A percentile compares a stretch with the other conserved stretches of the same genome.
These are phyloP conservation scores for Zymoseptoria tritici DNA, from an alignment of 2,329 filamentous ascomycete genomes.

Conservation along the genomic window DNA sequence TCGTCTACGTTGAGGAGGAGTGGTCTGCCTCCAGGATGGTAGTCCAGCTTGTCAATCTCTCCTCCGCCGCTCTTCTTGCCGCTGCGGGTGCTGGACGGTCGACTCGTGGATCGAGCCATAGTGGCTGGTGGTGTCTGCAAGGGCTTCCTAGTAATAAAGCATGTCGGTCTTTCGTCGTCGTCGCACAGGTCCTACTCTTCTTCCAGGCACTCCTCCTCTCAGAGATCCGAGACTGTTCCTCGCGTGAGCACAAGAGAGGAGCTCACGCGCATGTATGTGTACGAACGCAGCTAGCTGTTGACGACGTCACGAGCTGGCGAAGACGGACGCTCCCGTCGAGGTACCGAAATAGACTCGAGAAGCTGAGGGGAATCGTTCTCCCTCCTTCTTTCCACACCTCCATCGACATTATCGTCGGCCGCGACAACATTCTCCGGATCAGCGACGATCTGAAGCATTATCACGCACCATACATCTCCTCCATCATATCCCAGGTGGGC, in stretches of 20 bases:
- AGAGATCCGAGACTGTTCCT: not conserved
- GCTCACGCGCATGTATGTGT: not conserved
- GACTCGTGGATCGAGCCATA: constrained; percentile 11
- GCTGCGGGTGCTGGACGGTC: constrained; percentile 12
- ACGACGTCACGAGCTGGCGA: not conserved
- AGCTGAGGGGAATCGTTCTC: too few relatives aligned
- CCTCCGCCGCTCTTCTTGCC: constrained; percentile 12
- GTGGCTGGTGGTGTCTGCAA: not conserved
- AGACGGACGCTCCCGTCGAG: not conserved
- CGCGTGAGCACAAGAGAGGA: not conserved
- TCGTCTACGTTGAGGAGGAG: constrained; percentile 34
- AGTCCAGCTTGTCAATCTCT: constrained; percentile 47
- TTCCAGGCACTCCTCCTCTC: not conserved
- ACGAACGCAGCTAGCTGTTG: not conserved
- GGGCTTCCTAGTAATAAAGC: not conserved
- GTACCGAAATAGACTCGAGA: not conserved
- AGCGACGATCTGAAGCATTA: too few relatives aligned
- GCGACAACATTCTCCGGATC: too few relatives aligned
- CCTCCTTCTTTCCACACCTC: too few relatives aligned
- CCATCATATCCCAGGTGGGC: too few relatives aligned
- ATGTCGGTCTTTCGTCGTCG: not conserved
- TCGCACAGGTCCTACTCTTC: not conserved
- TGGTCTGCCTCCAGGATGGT: constrained; percentile 34
- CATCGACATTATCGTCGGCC: too few relatives aligned
- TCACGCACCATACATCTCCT: too few relatives aligned